Evolutionary conservation across 2,329 filamentous ascomycete species (phyloP), one percentile per base, ranked within the genome.

Genomic region (Colletotrichum destructivum): DNA sequence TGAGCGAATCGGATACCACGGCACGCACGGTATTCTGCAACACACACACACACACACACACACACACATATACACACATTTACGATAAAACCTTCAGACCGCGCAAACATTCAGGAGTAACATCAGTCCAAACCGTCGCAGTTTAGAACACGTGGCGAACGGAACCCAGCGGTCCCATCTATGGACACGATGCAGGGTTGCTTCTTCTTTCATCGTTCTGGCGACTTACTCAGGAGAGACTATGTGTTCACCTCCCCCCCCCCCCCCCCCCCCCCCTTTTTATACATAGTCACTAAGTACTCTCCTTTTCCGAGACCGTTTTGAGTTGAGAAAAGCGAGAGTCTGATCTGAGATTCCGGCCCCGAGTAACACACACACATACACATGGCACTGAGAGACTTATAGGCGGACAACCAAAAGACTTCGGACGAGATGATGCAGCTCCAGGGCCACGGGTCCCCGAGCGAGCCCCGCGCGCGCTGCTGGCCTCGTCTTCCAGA

Each of bases 351-450:
- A 42, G 46, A 52, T 23, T 47, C 31, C 15, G 44, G 44, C 44
- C 16, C n/a, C 15, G 44, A 23, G n/a, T n/a, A 42, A 42, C n/a
- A 51, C 60, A 35, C 46, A 31, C 31, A 35, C 31, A 35, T 9
- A 35, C 31, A 35, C 31, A 9, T 0, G 60, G 59, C 31, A 51
- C 44, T 13, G 16, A 23, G 15, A 3, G 42, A 49, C 31, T 35
- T 35, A 35, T 35, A 35, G 31, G 31, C 31, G 31, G 8, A 11
- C 31, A 35, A 31, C 9, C 26, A 65, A 31, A 42, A 18, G 4
- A 69, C 62, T 55, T 70, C 62, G 13, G 67, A 70, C 62, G 67
- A 66, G 66, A 21, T 35, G 46, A 66, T 64, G 54, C 44, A 70
- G 15, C 9, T 15, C 40, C 40, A 40, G 51, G 31, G 47, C 47